These are phyloP conservation scores for Rutstroemia sp. DNA, from an alignment of 2,329 filamentous ascomycete genomes.

Conservation along the genomic window DNA sequence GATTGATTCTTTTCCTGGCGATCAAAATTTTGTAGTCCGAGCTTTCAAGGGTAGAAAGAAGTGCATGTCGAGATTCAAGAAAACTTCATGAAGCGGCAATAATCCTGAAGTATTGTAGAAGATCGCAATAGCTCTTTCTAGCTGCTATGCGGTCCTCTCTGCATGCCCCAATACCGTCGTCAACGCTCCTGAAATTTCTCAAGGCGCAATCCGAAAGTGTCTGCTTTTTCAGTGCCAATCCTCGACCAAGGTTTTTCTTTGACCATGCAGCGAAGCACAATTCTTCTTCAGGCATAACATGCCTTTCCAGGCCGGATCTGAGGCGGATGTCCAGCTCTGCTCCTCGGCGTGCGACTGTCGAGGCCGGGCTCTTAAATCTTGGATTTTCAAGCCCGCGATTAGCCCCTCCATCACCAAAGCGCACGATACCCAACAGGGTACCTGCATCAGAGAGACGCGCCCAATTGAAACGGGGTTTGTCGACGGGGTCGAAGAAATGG, in stretches of 20 bases:
- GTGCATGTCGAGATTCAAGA: slow-evolving; percentile 7
- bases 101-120: background rate
- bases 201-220: slow-evolving; percentile 59
- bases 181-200: slow-evolving; percentile 62
- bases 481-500: slow-evolving; percentile 18
- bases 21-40: slow-evolving; percentile 9
- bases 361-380: slow-evolving; percentile 22
- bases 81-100: slow-evolving; percentile 6
- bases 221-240: slow-evolving; percentile 41
- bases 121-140: slow-evolving; percentile 11
- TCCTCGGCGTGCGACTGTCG: slow-evolving; percentile 15
- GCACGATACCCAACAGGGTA: slow-evolving; percentile 4
- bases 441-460: slow-evolving; percentile 9
- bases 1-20: background rate
- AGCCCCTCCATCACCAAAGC: slow-evolving; percentile 2
- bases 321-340: slow-evolving; percentile 18
- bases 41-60: slow-evolving; percentile 8
- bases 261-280: slow-evolving; percentile 17
- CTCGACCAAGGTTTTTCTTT: slow-evolving; percentile 24
- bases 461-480: slow-evolving; percentile 14
- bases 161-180: slow-evolving; percentile 38
- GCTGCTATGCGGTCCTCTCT: slow-evolving; percentile 29
- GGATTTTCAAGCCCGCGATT: slow-evolving; percentile 23
- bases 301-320: slow-evolving; percentile 11
- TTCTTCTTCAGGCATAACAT: slow-evolving; percentile 2